Conservation (phyloP, 2,329 filamentous ascomycete genomes). For the Botrytis fragariae region DNA sequence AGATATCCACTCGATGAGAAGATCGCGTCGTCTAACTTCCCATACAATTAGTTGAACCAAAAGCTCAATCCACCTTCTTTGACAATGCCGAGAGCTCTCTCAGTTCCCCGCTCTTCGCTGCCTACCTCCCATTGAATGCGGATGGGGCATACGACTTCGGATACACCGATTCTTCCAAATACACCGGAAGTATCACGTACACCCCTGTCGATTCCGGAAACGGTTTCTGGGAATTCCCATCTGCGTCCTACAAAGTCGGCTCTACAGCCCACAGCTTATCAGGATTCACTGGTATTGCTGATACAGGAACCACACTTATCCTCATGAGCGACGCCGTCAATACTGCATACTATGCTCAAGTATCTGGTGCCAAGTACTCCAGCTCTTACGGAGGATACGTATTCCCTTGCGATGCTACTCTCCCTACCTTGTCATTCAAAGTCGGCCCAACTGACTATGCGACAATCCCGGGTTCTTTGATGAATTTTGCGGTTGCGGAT, state of each 20-base stretch:
- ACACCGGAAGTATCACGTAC: slow-evolving; percentile 53
- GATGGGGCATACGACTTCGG: slow-evolving; percentile 55
- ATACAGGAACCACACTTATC: slow-evolving; percentile 45
- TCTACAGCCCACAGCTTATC: slow-evolving; percentile 45
- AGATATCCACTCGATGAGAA: neutral
- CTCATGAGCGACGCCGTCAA: slow-evolving; percentile 40
- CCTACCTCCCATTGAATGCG: slow-evolving; percentile 47
- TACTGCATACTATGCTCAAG: slow-evolving; percentile 40
- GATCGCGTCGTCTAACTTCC: neutral
- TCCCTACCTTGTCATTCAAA: slow-evolving; percentile 39
- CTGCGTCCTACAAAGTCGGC: slow-evolving; percentile 48
- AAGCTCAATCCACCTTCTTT: slow-evolving; percentile 36
- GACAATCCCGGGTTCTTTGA: slow-evolving; percentile 38
- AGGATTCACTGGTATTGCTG: slow-evolving; percentile 38
- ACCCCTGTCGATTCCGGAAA: slow-evolving; percentile 45
- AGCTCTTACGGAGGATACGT: slow-evolving; percentile 37
- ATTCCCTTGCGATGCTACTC: slow-evolving; percentile 39
- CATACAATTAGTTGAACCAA: slow-evolving; percentile 27
- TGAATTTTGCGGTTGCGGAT: slow-evolving; percentile 38
- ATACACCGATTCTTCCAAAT: slow-evolving; percentile 50
- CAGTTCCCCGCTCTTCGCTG: slow-evolving; percentile 52
- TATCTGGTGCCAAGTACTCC: slow-evolving; percentile 37
- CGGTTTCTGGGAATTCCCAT: slow-evolving; percentile 57
- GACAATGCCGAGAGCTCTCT: slow-evolving; percentile 35
- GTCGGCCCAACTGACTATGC: slow-evolving; percentile 37